Base-by-base conservation (phyloP, 305 asterid genomes). In the Fraxinus floribunda region DNA sequence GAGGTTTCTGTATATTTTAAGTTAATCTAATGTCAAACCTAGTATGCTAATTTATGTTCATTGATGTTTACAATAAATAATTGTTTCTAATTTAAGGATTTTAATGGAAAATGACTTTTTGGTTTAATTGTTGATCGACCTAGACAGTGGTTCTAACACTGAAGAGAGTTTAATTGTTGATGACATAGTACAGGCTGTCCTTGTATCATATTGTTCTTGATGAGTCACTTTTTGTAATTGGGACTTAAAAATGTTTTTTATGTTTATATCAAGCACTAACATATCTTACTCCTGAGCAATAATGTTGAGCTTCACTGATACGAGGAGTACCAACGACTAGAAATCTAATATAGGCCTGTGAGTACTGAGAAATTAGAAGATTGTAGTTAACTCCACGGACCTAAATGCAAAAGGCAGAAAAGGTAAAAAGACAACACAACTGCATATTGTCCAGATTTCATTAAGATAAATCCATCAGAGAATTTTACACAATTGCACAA, bases 321-420 rank as follows among this genome's bases (percentile, higher is more conserved):
- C 55, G 52, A 36, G 76, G 71, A 11, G 57, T 72, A 52, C 77
- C 20, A 71, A 34, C 18, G 16, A 4, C 39, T 26, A 0, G 64
- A 71, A 52, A 72, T 78, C 78, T 46, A 68, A n/a, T 55, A 30
- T 22, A 30, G 66, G 82, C 64, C 82, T 78, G 44, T 52, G 32
- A 24, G n/a, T 70, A 71, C 62, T 80, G 68, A 78, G 68, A 76
- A 30, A 26, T 76, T 75, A 32, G 77, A 70, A 68, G 66, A 52
- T 22, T 34, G 46, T 32, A 57, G 22, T 9, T 15, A 32, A 62
- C 39, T 49, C 66, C 72, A 34, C 64, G 26, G 16, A 46, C 52
- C 57, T 55, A 77, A 78, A 68, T 76, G 83, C 39, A 82, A 8
- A 75, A 60, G 75, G 41, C 79, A 68, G 79, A 52, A 38, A 68